Evolutionary conservation across 306 rosid species (phyloP), one percentile per base, ranked within the genome.

Genomic region (Pueraria montana): DNA sequence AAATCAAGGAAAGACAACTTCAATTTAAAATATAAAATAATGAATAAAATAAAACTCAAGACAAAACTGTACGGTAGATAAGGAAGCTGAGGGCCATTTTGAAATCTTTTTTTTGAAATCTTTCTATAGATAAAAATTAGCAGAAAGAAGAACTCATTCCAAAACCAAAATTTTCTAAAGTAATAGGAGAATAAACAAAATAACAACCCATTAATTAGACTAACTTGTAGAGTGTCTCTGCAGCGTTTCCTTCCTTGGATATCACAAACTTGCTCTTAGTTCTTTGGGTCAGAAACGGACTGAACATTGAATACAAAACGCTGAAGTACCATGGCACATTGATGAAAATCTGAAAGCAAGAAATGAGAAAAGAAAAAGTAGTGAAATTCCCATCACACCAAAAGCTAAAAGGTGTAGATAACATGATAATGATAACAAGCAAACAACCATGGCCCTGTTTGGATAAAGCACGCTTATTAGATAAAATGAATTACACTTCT

Each of bases 241-340:
- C 96, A 18, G 88, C 94, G 80, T 92, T 92, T 59, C 98, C 98
- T 86, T 94, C 97, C 77, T 92, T 92, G 11, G 96, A 80, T 38
- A 94, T 90, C 88, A 94, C 92, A 83, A 94, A 94, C 82, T 94
- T 94, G 94, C 98, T 92, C 90, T 94, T 94, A 1, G 96, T 94
- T 68, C 98, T 80, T 80, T 91, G 97, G 40, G 98, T 94, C 80
- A 94, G 84, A 86, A 94, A 94, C 12, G 98, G 96, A 74, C 97
- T 89, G 83, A 94, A 92, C 90, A 94, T 87, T 0, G 98, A 94
- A 68, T 94, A 94, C 83, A 92, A 64, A 77, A 91, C 18, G 75
- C 90, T 91, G 89, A 94, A 94, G 93, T 94, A 94, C 98, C 98
- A 94, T 0, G 97, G 98, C 8, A 92, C 98, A 79, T 94, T 94